A percentile compares a stretch with the other conserved stretches of the same genome.
Conservation (phyloP, 306 rosid genomes). For the Inga oerstediana region DNA sequence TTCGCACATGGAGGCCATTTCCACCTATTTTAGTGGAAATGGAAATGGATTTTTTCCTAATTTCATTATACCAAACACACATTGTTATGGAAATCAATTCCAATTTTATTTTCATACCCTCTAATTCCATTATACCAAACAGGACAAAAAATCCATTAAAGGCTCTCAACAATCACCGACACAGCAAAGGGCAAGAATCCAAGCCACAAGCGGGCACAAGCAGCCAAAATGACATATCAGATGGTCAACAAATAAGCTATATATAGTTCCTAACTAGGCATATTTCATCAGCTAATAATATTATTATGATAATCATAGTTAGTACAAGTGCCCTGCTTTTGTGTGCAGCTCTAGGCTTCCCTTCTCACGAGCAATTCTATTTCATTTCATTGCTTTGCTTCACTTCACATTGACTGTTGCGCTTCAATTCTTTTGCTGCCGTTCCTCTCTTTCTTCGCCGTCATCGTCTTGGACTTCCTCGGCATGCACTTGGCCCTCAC, state of each 20-base stretch:
- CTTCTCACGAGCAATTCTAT: neutral
- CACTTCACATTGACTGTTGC: slow-evolving; percentile 2
- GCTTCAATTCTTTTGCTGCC: slow-evolving; percentile 55
- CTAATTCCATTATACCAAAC: too few relatives aligned
- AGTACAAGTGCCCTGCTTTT: neutral
- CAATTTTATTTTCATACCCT: too few relatives aligned
- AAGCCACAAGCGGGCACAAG: slow-evolving; percentile 18
- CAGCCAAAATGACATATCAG: slow-evolving; percentile 24
- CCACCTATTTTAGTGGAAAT: too few relatives aligned
- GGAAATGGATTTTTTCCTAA: too few relatives aligned
- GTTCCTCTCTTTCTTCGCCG: slow-evolving; percentile 52
- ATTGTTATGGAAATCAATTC: too few relatives aligned
- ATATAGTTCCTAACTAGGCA: neutral
- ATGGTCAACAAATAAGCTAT: slow-evolving; percentile 23
- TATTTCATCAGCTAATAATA: slow-evolving; percentile 29
- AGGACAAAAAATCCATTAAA: neutral
- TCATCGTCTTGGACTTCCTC: slow-evolving; percentile 58
- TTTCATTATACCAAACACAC: too few relatives aligned
- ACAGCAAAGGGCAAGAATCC: slow-evolving; percentile 23
- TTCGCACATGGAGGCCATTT: too few relatives aligned
- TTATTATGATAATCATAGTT: neutral
- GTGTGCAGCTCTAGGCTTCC: neutral
- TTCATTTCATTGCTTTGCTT: neutral
- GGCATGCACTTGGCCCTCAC: slow-evolving; percentile 88
- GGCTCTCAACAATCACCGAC: slow-evolving; percentile 29